phyloP scores from a whole-genome alignment of 2,329 filamentous ascomycete genomes.

The Fusarium vanettenii region DNA sequence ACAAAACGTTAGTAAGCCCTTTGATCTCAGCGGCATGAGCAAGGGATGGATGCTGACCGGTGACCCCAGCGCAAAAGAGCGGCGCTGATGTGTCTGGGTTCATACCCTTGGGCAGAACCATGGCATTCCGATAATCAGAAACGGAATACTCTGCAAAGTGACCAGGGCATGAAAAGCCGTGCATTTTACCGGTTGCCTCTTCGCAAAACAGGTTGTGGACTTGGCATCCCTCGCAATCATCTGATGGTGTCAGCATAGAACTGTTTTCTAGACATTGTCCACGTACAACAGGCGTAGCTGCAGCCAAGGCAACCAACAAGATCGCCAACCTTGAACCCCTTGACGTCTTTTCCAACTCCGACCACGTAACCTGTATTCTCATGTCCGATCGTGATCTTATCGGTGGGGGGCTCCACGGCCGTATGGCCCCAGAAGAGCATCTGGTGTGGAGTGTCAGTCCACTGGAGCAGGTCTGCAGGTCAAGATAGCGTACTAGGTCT shows the following conservation, averaged over 20 bases:
- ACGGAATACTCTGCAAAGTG: conserved; percentile 61
- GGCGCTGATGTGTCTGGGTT: conserved; percentile 48
- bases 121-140: conserved; percentile 57
- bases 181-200: conserved; percentile 50
- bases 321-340: conserved; percentile 56
- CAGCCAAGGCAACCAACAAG: conserved; percentile 57
- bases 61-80: conserved; percentile 63
- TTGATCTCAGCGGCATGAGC: background rate
- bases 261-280: background rate
- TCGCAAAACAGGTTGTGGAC: conserved; percentile 56
- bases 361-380: conserved; percentile 59
- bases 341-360: conserved; percentile 49
- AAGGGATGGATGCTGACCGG: conserved; percentile 32
- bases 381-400: conserved; percentile 47
- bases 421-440: background rate
- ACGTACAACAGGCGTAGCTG: conserved; percentile 55
- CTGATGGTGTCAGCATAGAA: background rate
- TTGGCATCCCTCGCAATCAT: conserved; percentile 52
- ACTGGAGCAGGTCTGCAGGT: background rate
- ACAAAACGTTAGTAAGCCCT: background rate
- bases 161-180: conserved; percentile 57
- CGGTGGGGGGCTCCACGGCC: background rate
- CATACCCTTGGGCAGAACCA: conserved; percentile 51
- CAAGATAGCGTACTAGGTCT: background rate
- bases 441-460: background rate